Evolutionary conservation across 1,139 yeast genomes (phyloP), one percentile per base, ranked within the genome.

Genomic region (Spathaspora sp.): DNA sequence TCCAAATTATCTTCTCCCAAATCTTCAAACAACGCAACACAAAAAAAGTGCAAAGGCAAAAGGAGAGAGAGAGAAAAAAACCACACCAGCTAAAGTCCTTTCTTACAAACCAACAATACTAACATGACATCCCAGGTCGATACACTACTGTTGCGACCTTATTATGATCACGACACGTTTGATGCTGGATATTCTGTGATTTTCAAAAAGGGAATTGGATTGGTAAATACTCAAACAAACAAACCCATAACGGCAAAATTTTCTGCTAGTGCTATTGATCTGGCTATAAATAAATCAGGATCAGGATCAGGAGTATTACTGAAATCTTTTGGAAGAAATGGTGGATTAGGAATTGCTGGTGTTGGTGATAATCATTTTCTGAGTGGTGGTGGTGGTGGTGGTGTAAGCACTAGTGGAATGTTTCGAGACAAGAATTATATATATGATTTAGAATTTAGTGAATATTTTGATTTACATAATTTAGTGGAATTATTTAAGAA

Each of bases 141-240:
- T 10, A 17, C 51, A 16, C 53, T 44, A 38, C 51, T 45, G 41
- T 65, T 79, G 49, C 77, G 95, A 63, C 95, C 95, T 3, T 87
- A 87, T 63, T 83, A 84, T 60, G 84, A 85, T 61, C 80, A 86
- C 36, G 86, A 78, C 39, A 71, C 86, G 1, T 87, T 87, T 65
- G 75, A 83, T 59, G 82, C 84, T 2, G 88, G 86, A 7, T 81
- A 84, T 55, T 72, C 81, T 31, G 86, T 84, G 18, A 74, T 81
- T 7, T 82, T 71, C 56, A 74, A 76, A 51, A 84, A 85, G 1
- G 86, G 85, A 0, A 70, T 77, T 16, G 88, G 88, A 34, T 79
- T 82, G 37, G 74, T 74, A 29, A 71, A 74, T 49, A 67, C 76
- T 1, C 61, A 60, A 10, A 66, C 72, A 7, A 65, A 70, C 37